Conservation (phyloP, 148 eudicot species). For the Polygonum maritimum region DNA sequence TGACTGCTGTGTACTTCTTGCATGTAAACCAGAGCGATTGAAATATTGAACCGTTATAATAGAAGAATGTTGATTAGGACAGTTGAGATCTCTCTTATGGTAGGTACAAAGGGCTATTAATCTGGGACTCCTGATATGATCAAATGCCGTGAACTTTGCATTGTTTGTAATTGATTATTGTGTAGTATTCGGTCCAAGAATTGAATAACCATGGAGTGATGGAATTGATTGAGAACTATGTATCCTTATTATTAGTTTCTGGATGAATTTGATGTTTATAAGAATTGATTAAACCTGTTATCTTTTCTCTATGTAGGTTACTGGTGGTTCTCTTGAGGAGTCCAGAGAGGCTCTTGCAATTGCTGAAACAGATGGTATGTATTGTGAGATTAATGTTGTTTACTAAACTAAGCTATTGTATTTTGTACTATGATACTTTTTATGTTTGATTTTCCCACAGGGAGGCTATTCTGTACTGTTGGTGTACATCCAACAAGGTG, state of each 20-base stretch:
- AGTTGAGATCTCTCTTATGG: too few relatives aligned
- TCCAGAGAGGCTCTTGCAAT: conserved; percentile 91
- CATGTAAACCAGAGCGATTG: too few relatives aligned
- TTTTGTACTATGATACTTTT: neutral
- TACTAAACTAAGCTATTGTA: neutral
- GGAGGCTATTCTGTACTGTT: conserved; percentile 90
- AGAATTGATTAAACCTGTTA: neutral
- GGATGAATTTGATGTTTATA: neutral
- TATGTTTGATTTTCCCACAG: conserved; percentile 31
- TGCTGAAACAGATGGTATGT: conserved; percentile 92
- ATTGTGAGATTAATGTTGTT: neutral
- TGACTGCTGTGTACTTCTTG: neutral
- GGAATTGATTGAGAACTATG: neutral
- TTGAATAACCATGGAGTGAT: neutral
- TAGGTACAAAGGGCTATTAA: too few relatives aligned
- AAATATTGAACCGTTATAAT: too few relatives aligned
- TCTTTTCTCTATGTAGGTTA: conserved; percentile 39
- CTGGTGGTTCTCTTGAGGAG: conserved; percentile 97
- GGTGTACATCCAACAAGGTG: conserved; percentile 99
- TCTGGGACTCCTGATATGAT: neutral
- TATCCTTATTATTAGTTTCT: neutral
- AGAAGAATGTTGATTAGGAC: too few relatives aligned
- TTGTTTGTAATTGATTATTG: neutral
- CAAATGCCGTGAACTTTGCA: neutral
- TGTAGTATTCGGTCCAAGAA: neutral